Base-by-base conservation (phyloP, 2,329 filamentous ascomycete species). In the Penicillium sp. region DNA sequence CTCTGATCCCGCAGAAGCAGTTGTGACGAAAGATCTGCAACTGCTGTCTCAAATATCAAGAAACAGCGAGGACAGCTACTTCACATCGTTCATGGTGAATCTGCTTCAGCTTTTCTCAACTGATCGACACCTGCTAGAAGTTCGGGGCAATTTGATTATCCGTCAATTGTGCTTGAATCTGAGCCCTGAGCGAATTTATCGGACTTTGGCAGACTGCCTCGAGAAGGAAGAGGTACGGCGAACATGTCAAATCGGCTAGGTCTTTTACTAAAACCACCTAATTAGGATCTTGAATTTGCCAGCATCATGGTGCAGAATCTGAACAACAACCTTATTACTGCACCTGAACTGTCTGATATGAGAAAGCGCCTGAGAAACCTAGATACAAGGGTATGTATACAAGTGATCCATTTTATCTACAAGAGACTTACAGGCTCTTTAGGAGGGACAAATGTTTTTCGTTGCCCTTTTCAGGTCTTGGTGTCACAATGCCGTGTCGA, bases 271-370 rank as follows among this genome's bases (percentile, higher is more conserved):
- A 38, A n/a, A n/a, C 6, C 19, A 11, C 1, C 16, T 6, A 38
- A 14, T 11, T 37, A 84, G 78, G 95, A 99, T 74, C 87, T 99
- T 45, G 96, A 99, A 75, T 99, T 99, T 77, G 94, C 95, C 16
- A 97, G 94, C 74, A 98, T 99, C 70, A 99, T 99, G 95, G 93
- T 99, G 33, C 95, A 99, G 76, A 98, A 98, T 71, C 83, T 99
- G 55, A 99, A 99, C 80, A 99, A 99, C 77, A 99, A 99, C 71
- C 87, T 99, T 57, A 97, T 99, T 67, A 99, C 96, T 1, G 95
- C 96, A 0, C 95, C 96, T 0, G 93, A 99, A 76, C 82, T 99
- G 33, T 88, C 92, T 1, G 96, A 98, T 69, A 83, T 99, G 64
- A 87, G 95, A 49, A 97, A 97, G 76, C 84, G 95, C 46, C 81